A percentile compares a stretch with the other conserved stretches of the same genome.
Evolutionary conservation across 495 filamentous ascomycete genomes (phyloP).

Genomic region (Talaromyces ruber): DNA sequence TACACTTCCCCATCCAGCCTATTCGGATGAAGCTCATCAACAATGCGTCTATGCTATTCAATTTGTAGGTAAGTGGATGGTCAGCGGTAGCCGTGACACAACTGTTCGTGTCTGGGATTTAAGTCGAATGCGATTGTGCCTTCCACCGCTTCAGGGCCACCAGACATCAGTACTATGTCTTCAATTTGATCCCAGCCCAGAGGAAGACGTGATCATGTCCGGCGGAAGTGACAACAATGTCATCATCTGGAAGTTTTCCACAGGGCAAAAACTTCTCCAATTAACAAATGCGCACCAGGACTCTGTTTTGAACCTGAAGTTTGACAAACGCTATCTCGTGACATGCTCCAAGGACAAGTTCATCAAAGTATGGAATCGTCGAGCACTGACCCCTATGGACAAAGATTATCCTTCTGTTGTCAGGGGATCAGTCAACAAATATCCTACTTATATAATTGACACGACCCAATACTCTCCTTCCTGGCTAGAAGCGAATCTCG

Average conservation of each 20-base stretch:
- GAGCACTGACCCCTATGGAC: constrained; percentile 55
- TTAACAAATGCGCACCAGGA: constrained; percentile 72
- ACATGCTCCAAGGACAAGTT: constrained; percentile 96
- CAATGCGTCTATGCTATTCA: constrained; percentile 97
- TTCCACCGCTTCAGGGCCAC: constrained; percentile 67
- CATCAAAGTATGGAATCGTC: constrained; percentile 91
- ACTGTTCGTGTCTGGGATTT: constrained; percentile 89
- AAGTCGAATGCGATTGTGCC: constrained; percentile 64
- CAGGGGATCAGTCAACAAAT: constrained; percentile 26
- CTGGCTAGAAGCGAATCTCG: constrained; percentile 30
- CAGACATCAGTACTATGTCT: constrained; percentile 84
- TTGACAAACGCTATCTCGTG: constrained; percentile 82
- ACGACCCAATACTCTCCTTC: constrained; percentile 38
- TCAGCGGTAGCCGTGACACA: constrained; percentile 86
- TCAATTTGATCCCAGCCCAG: constrained; percentile 88
- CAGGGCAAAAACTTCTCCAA: constrained; percentile 66
- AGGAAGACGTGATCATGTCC: constrained; percentile 85
- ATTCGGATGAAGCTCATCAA: constrained; percentile 72
- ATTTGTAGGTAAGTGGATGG: constrained; percentile 74
- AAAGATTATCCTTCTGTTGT: constrained; percentile 52
- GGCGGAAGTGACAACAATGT: constrained; percentile 87
- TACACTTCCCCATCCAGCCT: constrained; percentile 75
- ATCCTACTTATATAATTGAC: constrained; percentile 48
- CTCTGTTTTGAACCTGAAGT: constrained; percentile 90
- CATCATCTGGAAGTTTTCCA: constrained; percentile 90